Conservation (phyloP, 768 basidiomycete species). For the Leccinum disarticulatum region DNA sequence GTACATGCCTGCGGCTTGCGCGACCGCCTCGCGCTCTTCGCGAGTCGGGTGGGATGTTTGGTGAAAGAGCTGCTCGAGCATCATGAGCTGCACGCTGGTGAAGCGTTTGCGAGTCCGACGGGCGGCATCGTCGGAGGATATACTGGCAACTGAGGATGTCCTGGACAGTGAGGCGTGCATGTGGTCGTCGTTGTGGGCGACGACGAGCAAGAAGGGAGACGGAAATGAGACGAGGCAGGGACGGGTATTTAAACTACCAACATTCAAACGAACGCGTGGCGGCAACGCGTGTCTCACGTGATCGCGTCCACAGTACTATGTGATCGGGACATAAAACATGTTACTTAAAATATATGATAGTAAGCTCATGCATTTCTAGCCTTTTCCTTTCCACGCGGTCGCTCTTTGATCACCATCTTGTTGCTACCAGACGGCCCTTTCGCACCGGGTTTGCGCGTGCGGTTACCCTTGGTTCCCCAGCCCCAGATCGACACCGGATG, state of each 20-base stretch:
- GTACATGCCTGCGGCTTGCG: conserved; percentile 62
- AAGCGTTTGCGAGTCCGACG: conserved; percentile 72
- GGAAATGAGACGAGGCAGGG: neutral
- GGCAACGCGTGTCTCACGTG: conserved; percentile 31
- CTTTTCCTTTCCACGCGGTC: conserved; percentile 72
- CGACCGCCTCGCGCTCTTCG: conserved; percentile 65
- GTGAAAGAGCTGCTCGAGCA: conserved; percentile 74
- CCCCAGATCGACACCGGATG: conserved; percentile 92
- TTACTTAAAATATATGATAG: too few relatives aligned
- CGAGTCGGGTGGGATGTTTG: conserved; percentile 73
- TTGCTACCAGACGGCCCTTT: conserved; percentile 65
- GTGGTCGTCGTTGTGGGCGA: conserved; percentile 4
- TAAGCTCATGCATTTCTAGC: neutral
- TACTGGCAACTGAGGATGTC: conserved; percentile 56
- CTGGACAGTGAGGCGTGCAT: conserved; percentile 42
- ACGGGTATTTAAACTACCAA: conserved; percentile 26
- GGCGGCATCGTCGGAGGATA: conserved; percentile 50
- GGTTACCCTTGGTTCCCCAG: conserved; percentile 87
- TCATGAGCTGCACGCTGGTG: conserved; percentile 62
- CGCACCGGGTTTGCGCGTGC: conserved; percentile 90
- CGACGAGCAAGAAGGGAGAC: conserved; percentile 3
- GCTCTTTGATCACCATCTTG: conserved; percentile 84
- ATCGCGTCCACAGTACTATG: conserved; percentile 16
- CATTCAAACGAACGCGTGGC: conserved; percentile 32
- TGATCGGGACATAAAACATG: too few relatives aligned